A percentile compares a stretch with the other conserved stretches of the same genome.
Evolutionary conservation across 2,329 filamentous ascomycete species (phyloP).

Genomic region (Rhynchosporium graminicola): DNA sequence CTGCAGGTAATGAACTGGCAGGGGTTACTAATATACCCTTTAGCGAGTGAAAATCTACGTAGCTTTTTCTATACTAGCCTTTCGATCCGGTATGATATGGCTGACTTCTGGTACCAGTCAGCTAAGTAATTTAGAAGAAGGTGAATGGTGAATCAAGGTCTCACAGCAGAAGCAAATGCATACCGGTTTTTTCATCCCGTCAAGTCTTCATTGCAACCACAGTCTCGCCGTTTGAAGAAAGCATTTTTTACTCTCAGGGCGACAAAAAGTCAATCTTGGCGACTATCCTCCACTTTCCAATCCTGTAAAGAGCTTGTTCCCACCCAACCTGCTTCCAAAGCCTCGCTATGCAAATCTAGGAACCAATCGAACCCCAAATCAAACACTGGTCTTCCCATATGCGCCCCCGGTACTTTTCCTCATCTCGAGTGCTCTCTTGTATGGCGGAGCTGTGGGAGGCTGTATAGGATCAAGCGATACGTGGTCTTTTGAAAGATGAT

Average conservation of each 20-base stretch:
- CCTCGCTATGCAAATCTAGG: slow-evolving; percentile 22
- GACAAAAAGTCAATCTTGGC: background rate
- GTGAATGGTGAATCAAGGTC: background rate
- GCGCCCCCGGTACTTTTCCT: slow-evolving; percentile 74
- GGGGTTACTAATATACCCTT: background rate
- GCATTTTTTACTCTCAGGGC: background rate
- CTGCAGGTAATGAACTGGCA: background rate
- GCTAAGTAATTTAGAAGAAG: background rate
- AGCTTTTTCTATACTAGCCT: background rate
- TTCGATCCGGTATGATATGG: background rate
- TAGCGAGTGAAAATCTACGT: background rate
- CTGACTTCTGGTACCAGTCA: background rate
- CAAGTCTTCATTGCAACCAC: background rate
- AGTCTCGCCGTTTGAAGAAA: background rate
- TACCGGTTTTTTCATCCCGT: background rate
- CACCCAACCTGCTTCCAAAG: slow-evolving; percentile 5
- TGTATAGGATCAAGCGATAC: slow-evolving; percentile 90
- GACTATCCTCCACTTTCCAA: background rate
- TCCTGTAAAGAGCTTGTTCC: background rate
- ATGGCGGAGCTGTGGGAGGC: slow-evolving; percentile 92
- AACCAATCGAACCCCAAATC: background rate
- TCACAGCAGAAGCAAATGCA: background rate
- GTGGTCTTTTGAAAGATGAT: slow-evolving; percentile 82
- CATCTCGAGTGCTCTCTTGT: slow-evolving; percentile 87
- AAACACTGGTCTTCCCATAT: slow-evolving; percentile 29